Conservation (phyloP, 1,284 basidiomycete genomes). For the Ganoderma sinense region DNA sequence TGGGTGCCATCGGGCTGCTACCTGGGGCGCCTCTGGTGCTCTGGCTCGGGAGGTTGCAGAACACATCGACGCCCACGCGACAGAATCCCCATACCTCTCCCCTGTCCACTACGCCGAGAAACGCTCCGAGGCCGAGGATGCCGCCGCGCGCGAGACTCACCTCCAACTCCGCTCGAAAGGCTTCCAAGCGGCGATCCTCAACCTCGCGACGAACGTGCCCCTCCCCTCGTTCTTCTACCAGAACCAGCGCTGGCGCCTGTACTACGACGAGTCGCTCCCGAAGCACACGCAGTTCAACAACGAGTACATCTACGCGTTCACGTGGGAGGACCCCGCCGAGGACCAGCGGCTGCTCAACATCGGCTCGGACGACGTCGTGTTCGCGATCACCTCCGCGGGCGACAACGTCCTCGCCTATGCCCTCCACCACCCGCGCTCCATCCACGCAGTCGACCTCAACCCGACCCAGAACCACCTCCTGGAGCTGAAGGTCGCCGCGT, state of each 20-base stretch:
- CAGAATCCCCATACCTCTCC: slow-evolving; percentile 33
- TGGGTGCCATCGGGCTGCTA: slow-evolving; percentile 32
- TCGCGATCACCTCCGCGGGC: slow-evolving; percentile 33
- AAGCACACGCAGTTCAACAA: slow-evolving; percentile 34
- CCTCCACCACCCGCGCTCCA: slow-evolving; percentile 26
- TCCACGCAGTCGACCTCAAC: slow-evolving; percentile 35
- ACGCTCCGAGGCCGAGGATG: slow-evolving; percentile 22
- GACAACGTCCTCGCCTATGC: slow-evolving; percentile 34
- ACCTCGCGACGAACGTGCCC: slow-evolving; percentile 33
- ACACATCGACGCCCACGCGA: slow-evolving; percentile 32
- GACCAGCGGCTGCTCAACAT: slow-evolving; percentile 33
- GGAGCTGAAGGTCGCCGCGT: slow-evolving; percentile 34
- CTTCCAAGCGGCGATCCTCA: slow-evolving; percentile 34
- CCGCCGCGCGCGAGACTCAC: slow-evolving; percentile 23
- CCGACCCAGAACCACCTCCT: slow-evolving; percentile 33
- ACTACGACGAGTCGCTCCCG: slow-evolving; percentile 33
- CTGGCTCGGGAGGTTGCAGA: slow-evolving; percentile 26
- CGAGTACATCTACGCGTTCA: slow-evolving; percentile 33
- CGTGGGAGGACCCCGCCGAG: slow-evolving; percentile 34
- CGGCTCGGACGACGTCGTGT: slow-evolving; percentile 32
- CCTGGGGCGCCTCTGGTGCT: slow-evolving; percentile 19
- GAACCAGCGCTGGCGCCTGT: slow-evolving; percentile 33
- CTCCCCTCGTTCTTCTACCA: slow-evolving; percentile 34
- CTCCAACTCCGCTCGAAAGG: slow-evolving; percentile 32
- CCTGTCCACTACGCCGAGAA: slow-evolving; percentile 28